Evolutionary conservation across 2,329 filamentous ascomycete species (phyloP), one percentile per base, ranked within the genome.

Genomic region (Chrysoporthe austroafricana): DNA sequence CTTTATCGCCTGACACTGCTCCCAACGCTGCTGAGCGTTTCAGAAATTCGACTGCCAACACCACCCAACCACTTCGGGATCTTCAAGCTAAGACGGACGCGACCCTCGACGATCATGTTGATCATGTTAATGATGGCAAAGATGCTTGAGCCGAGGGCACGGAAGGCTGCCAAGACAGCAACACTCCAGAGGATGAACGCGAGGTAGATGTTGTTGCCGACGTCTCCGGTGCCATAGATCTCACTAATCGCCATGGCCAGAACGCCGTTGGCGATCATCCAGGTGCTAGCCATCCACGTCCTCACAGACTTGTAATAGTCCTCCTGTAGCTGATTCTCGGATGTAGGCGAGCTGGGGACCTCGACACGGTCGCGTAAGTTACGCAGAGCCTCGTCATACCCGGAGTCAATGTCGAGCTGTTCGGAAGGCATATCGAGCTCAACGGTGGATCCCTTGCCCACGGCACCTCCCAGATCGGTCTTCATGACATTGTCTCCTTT

Each of bases 261-360:
- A 69, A 97, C 88, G 3, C 91, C 93, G 78, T 99, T 99, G 74
- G 90, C 88, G 46, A 96, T 86, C 86, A 99, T 93, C 96, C 96
- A 99, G 59, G 90, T 86, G 56, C 97, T 89, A 14, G 99, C 96
- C 90, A 99, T 96, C 88, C 99, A 99, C 0, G 96, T 99, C 65
- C 96, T 90, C 63, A 99, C 96, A 52, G 91, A 93, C 78, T 94
- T 93, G 86, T 99, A 99, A 85, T 99, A 99, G 80, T 99, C 96
- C 79, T 99, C 96, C 79, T 99, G 96, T 80, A 94, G 81, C 80
- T 98, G 96, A 0, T 87, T 84, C 73, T 97, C 95, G 56, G 87
- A 89, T 18, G 88, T 73, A 0, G 83, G 79, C 0, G 86, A 78
- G 14, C 79, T 77, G 13, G 91, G 84, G 0, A 98, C 95, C 77